phyloP scores from a whole-genome alignment of 1,139 yeast genomes.

The Candida anutae region DNA sequence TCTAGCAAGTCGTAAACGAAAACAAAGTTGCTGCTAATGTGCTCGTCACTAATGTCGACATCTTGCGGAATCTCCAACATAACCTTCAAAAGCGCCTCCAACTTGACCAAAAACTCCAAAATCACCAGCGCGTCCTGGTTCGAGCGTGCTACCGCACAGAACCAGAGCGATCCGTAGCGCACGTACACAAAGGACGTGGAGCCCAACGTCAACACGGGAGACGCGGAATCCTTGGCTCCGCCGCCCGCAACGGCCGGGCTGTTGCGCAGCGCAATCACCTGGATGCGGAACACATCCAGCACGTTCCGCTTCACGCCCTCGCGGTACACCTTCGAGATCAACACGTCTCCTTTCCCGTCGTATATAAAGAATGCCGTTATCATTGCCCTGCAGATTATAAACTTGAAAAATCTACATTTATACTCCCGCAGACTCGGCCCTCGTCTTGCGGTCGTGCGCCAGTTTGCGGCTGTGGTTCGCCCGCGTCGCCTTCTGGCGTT shows the following conservation, averaged over 20 bases:
- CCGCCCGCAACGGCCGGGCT: slow-evolving; percentile 8
- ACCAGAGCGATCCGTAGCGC: slow-evolving; percentile 61
- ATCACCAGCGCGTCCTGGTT: slow-evolving; percentile 80
- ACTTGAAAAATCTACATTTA: background rate
- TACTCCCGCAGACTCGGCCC: slow-evolving; percentile 13
- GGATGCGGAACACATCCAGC: slow-evolving; percentile 87
- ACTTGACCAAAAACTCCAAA: slow-evolving; percentile 67
- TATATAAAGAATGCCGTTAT: slow-evolving; percentile 72
- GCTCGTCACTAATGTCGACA: slow-evolving; percentile 19
- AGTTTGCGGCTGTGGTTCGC: slow-evolving; percentile 58
- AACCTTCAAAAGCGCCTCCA: slow-evolving; percentile 38
- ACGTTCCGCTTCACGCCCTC: slow-evolving; percentile 41
- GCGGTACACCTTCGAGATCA: slow-evolving; percentile 61
- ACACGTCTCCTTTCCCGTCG: slow-evolving; percentile 78
- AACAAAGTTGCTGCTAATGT: slow-evolving; percentile 46
- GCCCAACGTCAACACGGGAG: slow-evolving; percentile 86
- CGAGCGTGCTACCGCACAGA: slow-evolving; percentile 81
- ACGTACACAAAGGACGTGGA: slow-evolving; percentile 87
- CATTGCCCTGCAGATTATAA: slow-evolving; percentile 29
- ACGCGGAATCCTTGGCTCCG: slow-evolving; percentile 34
- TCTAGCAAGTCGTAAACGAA: slow-evolving; percentile 70
- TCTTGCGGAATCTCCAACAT: slow-evolving; percentile 10
- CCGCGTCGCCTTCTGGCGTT: background rate
- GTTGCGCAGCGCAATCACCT: slow-evolving; percentile 56
- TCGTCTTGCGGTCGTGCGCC: slow-evolving; percentile 48